These are phyloP conservation scores for Styphnolobium japonicum DNA, from an alignment of 306 rosid species.

Conservation along the genomic window DNA sequence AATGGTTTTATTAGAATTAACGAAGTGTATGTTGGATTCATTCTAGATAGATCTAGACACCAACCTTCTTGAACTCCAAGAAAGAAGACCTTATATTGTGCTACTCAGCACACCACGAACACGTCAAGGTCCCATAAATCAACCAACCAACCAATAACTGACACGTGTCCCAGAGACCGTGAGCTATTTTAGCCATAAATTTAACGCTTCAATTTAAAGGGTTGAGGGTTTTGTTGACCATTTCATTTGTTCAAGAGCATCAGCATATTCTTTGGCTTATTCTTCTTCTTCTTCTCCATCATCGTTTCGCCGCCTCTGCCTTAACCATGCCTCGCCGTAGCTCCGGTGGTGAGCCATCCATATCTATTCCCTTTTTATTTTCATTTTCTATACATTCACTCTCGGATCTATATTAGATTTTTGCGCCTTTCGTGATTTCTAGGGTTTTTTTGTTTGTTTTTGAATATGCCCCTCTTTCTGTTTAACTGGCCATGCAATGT, in stretches of 20 bases:
- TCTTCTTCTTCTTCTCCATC: not conserved
- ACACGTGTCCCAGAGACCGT: slow-evolving; percentile 15
- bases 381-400: not conserved
- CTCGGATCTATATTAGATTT: not conserved
- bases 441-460: not conserved
- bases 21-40: too few species aligned
- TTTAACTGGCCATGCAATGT: not conserved
- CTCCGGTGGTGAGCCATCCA: slow-evolving; percentile 37
- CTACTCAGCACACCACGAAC: not conserved
- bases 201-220: not conserved
- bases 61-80: too few species aligned
- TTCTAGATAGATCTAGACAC: too few species aligned
- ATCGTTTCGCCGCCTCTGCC: not conserved
- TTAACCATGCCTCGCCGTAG: slow-evolving; percentile 54
- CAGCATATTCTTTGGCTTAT: not conserved
- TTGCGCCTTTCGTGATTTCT: not conserved
- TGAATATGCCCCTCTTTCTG: not conserved
- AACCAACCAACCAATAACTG: not conserved
- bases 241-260: not conserved
- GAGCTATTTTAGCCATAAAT: not conserved
- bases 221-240: too few species aligned
- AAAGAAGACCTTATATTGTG: too few species aligned
- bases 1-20: too few species aligned
- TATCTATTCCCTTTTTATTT: not conserved
- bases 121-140: not conserved